Base-by-base conservation (phyloP, 768 basidiomycete species). In the Lactarius deliciosus region DNA sequence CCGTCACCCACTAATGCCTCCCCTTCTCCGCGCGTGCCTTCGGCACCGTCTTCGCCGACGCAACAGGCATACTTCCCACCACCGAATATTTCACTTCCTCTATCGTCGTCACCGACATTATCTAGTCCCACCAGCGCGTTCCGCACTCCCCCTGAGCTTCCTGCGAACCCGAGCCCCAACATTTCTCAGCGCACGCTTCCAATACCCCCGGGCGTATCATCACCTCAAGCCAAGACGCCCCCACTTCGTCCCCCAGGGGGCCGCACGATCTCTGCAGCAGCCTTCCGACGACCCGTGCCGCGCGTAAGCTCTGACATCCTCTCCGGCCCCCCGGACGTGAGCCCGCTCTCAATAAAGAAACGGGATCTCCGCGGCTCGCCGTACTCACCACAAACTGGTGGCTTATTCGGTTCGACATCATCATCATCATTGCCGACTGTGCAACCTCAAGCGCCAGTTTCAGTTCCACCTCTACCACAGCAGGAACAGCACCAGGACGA, bases 251-350 rank as follows among this genome's bases (percentile, higher is more conserved):
- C 72, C 8, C 7, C 71, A 28, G 66, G 64, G 41, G 18, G 82
- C 16, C 81, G 87, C 53, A 92, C 85, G 63, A 91, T 92, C 61
- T 84, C 88, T 3, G 90, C 90, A 0, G 88, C 89, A 6, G 90
- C 90, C 30, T 92, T 92, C 76, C 84, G 82, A 71, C 79, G 88
- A 34, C 85, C 81, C 38, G 79, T 79, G 55, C 73, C 70, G 1
- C 78, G 79, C 25, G 73, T 75, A 45, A 70, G 72, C 40, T 77
- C 75, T 55, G 68, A 71, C n/a, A 40, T 34, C 40, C 25, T 54
- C 64, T 18, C 58, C 54, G 15, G 60, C 66, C 47, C 63, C 25
- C 64, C 77, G 28, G 86, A 85, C 58, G 80, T 78, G 60, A 81
- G 74, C 45, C 85, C 84, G 45, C 67, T 85, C 63, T 75, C 76